phyloP scores from a whole-genome alignment of 345 rosid species.

The Euphorbia lathyris region DNA sequence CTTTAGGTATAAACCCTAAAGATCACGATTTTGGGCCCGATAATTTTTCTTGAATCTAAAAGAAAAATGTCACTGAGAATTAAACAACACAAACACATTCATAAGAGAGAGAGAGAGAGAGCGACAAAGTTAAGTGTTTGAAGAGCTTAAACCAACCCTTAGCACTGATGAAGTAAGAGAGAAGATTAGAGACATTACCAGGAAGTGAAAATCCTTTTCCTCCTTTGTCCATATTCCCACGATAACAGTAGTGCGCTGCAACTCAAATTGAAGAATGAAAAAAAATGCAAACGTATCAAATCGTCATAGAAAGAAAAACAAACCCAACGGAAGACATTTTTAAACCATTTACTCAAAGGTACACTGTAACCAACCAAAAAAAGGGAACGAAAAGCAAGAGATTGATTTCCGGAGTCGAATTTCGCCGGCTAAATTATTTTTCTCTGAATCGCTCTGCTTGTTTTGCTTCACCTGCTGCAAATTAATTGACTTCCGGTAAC shows the following conservation, averaged over 20 bases:
- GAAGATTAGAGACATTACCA: slow-evolving; percentile 37
- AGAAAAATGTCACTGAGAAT: neutral
- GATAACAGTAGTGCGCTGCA: neutral
- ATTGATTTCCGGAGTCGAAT: too few relatives aligned
- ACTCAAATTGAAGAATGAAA: neutral
- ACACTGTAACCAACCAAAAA: too few relatives aligned
- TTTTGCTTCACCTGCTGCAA: too few relatives aligned
- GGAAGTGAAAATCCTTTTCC: slow-evolving; percentile 62
- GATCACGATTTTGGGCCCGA: neutral
- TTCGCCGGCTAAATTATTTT: too few relatives aligned
- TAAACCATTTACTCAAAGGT: too few relatives aligned
- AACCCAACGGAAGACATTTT: too few relatives aligned
- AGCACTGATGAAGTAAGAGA: slow-evolving; percentile 39
- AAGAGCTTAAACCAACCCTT: slow-evolving; percentile 24
- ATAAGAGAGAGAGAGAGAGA: neutral
- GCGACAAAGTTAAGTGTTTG: neutral
- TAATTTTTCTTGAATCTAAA: neutral
- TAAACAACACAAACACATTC: neutral
- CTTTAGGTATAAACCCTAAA: slow-evolving; percentile 4
- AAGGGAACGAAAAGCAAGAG: too few relatives aligned
- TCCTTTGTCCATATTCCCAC: slow-evolving; percentile 54
- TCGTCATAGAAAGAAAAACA: too few relatives aligned
- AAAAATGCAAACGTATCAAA: neutral
- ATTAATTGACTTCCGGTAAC: too few relatives aligned
- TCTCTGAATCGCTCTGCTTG: too few relatives aligned